A percentile compares a stretch with the other conserved stretches of the same genome.
Evolutionary conservation across 768 basidiomycete genomes (phyloP).

Genomic region (Tulasnella sp.): DNA sequence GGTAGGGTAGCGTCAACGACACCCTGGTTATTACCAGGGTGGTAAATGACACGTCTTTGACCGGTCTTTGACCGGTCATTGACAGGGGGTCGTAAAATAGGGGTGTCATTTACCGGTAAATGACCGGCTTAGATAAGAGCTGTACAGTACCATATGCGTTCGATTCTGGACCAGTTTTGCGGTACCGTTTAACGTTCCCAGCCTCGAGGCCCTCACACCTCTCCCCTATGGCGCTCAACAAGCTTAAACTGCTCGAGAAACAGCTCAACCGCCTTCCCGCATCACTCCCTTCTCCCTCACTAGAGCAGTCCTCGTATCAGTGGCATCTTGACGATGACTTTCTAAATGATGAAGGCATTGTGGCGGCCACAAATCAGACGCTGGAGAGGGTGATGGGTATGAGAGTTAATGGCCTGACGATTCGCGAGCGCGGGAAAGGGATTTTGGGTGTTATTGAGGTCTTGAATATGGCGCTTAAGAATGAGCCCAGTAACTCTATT

Average conservation of each 20-base stretch:
- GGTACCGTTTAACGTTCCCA: background rate
- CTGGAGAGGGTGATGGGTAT: background rate
- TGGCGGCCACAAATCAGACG: background rate
- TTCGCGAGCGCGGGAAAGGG: background rate
- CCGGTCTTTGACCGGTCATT: background rate
- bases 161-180: background rate
- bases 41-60: background rate
- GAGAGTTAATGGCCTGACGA: background rate
- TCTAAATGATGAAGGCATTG: background rate
- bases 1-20: background rate
- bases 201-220: background rate
- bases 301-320: background rate
- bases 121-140: background rate
- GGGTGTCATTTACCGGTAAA: background rate
- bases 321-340: background rate
- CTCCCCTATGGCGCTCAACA: background rate
- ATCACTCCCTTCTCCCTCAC: background rate
- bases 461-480: too few species aligned
- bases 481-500: background rate
- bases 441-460: background rate
- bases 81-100: background rate
- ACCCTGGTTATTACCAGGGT: background rate
- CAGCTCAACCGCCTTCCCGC: constrained; percentile 8
- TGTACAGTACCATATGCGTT: background rate
- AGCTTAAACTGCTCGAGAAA: background rate